These are phyloP conservation scores for Boletus smithii DNA, from an alignment of 1,284 basidiomycete genomes.

Conservation along the genomic window DNA sequence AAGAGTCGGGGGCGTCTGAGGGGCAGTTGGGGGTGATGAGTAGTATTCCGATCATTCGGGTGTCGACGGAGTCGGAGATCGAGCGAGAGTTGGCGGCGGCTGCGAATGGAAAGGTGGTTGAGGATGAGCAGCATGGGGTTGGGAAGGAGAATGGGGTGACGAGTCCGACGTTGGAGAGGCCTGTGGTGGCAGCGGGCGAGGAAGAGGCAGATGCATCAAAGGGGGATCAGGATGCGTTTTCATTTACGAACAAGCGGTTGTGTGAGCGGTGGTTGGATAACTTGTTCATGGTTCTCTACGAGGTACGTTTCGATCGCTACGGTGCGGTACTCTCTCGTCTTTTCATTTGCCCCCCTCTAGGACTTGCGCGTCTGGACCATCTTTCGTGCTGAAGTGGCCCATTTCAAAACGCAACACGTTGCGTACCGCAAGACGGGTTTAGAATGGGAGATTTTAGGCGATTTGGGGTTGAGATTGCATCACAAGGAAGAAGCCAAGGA, in stretches of 20 bases:
- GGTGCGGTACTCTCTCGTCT: too few relatives aligned
- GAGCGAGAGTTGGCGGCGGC: conserved; percentile 35
- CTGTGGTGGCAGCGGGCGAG: conserved; percentile 49
- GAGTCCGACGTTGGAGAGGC: conserved; percentile 50
- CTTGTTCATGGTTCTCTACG: conserved; percentile 97
- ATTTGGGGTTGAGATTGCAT: conserved; percentile 86
- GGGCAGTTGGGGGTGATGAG: conserved; percentile 25
- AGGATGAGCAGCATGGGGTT: conserved; percentile 5
- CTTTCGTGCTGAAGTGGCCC: conserved; percentile 97
- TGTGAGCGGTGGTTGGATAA: conserved; percentile 99
- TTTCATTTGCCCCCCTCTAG: too few relatives aligned
- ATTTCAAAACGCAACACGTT: conserved; percentile 96
- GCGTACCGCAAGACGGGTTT: conserved; percentile 95
- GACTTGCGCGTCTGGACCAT: conserved; percentile 99
- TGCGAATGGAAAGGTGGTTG: conserved; percentile 32
- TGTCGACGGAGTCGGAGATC: conserved; percentile 53
- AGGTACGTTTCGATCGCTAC: conserved; percentile 47
- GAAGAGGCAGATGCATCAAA: conserved; percentile 39
- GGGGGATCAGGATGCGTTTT: conserved; percentile 62
- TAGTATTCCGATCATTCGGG: conserved; percentile 81
- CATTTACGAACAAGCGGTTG: conserved; percentile 93
- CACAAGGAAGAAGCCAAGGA: conserved; percentile 99
- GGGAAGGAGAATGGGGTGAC: conserved; percentile 17
- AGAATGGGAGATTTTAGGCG: conserved; percentile 99
- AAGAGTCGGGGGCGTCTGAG: conserved; percentile 25